phyloP scores from a whole-genome alignment of 2,329 filamentous ascomycete species.

The Diaporthe capsici region DNA sequence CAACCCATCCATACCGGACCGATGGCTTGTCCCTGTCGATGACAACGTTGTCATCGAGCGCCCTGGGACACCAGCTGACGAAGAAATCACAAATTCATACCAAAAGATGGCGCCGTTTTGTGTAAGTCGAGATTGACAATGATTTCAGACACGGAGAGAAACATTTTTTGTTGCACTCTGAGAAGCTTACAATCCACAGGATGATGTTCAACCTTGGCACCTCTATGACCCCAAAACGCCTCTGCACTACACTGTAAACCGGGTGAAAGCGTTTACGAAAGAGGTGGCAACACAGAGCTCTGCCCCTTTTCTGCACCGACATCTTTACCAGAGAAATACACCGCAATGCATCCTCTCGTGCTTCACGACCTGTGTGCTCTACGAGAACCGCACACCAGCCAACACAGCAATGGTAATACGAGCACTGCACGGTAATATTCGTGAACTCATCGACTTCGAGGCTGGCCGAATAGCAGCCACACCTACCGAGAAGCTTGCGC shows the following conservation, averaged over 20 bases:
- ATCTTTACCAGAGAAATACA: background rate
- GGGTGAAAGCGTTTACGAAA: background rate
- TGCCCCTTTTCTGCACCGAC: constrained; percentile 4
- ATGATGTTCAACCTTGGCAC: constrained; percentile 16
- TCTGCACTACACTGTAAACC: background rate
- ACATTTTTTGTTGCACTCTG: background rate
- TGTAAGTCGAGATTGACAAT: background rate
- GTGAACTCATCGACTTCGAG: background rate
- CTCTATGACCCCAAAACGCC: constrained; percentile 11
- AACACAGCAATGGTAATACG: constrained; percentile 50
- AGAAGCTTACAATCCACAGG: background rate
- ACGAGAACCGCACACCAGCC: constrained; percentile 47
- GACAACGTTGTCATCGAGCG: background rate
- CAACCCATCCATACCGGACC: background rate
- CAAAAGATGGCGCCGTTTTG: constrained; percentile 14
- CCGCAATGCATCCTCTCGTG: constrained; percentile 46
- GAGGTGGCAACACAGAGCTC: background rate
- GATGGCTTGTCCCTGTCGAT: background rate
- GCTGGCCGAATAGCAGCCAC: background rate
- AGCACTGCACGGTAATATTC: constrained; percentile 42
- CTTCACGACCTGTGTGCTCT: constrained; percentile 50
- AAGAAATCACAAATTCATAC: background rate
- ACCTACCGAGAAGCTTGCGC: constrained; percentile 9
- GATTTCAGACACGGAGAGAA: accelerated
- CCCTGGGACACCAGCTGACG: background rate